Evolutionary conservation across 805 yeast species (phyloP).

Genomic region (Grigorovia humatica): DNA sequence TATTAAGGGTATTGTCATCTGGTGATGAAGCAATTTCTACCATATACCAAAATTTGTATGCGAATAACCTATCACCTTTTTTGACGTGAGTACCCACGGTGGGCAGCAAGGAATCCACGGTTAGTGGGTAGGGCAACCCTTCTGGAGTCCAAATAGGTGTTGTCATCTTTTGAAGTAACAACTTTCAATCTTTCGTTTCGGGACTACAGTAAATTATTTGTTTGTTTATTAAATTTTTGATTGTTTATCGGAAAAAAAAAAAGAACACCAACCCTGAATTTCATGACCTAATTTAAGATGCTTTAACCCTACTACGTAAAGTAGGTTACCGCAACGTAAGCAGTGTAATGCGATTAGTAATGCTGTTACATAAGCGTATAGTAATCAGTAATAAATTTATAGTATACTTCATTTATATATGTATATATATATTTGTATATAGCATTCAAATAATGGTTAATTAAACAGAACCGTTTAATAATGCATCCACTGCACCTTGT

Average conservation of each 20-base stretch:
- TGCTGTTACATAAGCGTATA: too few relatives aligned
- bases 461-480: constrained; percentile 52
- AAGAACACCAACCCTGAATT: too few relatives aligned
- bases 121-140: constrained; percentile 33
- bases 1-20: constrained; percentile 10
- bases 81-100: constrained; percentile 25
- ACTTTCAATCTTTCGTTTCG: not conserved
- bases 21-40: constrained; percentile 28
- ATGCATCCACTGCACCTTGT: constrained; percentile 89
- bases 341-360: too few relatives aligned
- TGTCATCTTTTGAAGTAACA: too few relatives aligned
- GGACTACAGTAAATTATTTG: not conserved
- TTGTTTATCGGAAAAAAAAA: not conserved
- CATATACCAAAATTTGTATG: constrained; percentile 38
- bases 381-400: not conserved
- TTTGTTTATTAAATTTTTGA: not conserved
- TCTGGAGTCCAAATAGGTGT: constrained; percentile 18
- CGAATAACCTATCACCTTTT: constrained; percentile 31
- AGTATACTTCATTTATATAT: constrained; percentile 1
- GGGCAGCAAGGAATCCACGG: constrained; percentile 28
- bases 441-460: not conserved
- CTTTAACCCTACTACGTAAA: too few relatives aligned
- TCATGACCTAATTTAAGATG: too few relatives aligned
- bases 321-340: too few relatives aligned
- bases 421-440: not conserved